Percentiles rank a stretch among this genome's conserved stretches.
phyloP scores from a whole-genome alignment of 768 basidiomycete species.

The Holtermanniella nyarrowii region DNA sequence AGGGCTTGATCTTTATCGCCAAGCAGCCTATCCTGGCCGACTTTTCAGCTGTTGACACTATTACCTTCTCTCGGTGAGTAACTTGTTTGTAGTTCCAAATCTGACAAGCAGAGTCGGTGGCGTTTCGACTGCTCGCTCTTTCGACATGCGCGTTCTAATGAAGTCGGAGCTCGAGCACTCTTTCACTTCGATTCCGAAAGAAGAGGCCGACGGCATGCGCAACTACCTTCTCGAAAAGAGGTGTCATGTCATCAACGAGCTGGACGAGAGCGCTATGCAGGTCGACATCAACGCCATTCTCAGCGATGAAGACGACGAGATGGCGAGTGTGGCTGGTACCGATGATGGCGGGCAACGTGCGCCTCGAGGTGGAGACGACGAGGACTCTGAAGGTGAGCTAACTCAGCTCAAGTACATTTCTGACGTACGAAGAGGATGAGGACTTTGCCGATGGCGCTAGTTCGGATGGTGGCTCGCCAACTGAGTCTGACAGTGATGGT shows the following conservation, averaged over 20 bases:
- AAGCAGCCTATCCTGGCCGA: constrained; percentile 82
- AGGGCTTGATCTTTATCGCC: constrained; percentile 94
- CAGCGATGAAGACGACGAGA: constrained; percentile 45
- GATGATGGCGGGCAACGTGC: constrained; percentile 54
- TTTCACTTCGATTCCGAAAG: constrained; percentile 90
- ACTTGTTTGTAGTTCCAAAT: neutral
- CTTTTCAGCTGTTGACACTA: constrained; percentile 76
- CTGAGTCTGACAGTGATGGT: constrained; percentile 59
- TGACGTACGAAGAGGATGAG: constrained; percentile 56
- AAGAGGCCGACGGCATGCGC: constrained; percentile 80
- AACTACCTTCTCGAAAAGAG: constrained; percentile 81
- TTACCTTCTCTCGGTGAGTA: constrained; percentile 67
- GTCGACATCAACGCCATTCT: constrained; percentile 50
- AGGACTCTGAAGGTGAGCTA: constrained; percentile 34
- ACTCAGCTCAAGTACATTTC: too few species aligned
- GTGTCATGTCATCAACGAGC: constrained; percentile 88
- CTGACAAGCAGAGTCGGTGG: constrained; percentile 57
- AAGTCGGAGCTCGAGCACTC: constrained; percentile 74
- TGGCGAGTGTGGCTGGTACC: constrained; percentile 43
- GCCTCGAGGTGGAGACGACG: constrained; percentile 49
- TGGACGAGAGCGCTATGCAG: constrained; percentile 64
- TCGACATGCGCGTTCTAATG: constrained; percentile 81
- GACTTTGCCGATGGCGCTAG: constrained; percentile 73
- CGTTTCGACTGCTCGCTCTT: constrained; percentile 78
- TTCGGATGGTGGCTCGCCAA: constrained; percentile 81